Conservation (phyloP, 495 filamentous ascomycete genomes). For the Amphirosellinia nigrospora region DNA sequence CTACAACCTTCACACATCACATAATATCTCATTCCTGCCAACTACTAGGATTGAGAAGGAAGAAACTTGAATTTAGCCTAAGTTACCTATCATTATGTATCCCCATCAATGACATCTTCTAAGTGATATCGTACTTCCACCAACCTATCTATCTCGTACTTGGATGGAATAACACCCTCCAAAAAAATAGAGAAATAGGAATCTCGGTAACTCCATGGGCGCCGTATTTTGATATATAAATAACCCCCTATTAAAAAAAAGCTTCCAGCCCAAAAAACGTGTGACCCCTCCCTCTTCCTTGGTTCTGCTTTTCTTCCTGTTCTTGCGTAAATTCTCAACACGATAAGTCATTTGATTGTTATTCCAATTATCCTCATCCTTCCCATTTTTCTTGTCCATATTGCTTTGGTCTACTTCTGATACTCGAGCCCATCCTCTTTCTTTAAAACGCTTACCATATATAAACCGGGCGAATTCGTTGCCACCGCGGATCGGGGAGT, state of each 20-base stretch:
- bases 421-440: neutral
- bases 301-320: neutral
- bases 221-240: slow-evolving; percentile 22
- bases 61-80: neutral
- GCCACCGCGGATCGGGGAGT: slow-evolving; percentile 31
- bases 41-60: neutral
- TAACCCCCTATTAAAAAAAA: slow-evolving; percentile 22
- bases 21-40: neutral
- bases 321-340: slow-evolving; percentile 11
- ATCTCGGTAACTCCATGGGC: slow-evolving; percentile 8
- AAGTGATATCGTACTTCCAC: neutral
- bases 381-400: slow-evolving; percentile 15
- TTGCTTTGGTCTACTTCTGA: neutral
- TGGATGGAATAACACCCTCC: neutral
- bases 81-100: neutral
- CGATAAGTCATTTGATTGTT: slow-evolving; percentile 17
- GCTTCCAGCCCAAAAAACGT: slow-evolving; percentile 26
- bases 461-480: slow-evolving; percentile 33
- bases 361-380: slow-evolving; percentile 10
- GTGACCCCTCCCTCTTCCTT: slow-evolving; percentile 14
- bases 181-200: neutral
- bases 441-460: slow-evolving; percentile 30
- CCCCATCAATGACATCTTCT: neutral
- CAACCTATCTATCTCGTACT: slow-evolving; percentile 11
- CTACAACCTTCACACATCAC: neutral